Conservation (phyloP, 2,329 filamentous ascomycete genomes). For the Exophiala dermatitidis region DNA sequence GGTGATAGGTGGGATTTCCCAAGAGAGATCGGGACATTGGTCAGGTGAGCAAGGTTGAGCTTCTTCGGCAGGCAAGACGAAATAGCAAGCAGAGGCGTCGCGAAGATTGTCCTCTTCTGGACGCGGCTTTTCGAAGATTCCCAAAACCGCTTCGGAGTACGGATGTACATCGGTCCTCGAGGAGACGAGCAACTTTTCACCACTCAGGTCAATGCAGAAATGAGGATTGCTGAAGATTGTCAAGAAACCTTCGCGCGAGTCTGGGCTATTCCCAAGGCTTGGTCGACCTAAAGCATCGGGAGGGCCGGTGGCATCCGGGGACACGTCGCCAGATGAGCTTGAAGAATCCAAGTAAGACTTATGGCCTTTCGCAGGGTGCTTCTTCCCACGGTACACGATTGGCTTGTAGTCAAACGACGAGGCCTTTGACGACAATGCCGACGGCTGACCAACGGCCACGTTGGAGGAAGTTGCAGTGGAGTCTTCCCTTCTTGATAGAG, state of each 20-base stretch:
- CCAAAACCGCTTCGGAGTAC: slow-evolving; percentile 10
- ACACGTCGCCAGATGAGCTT: slow-evolving; percentile 46
- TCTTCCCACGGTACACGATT: slow-evolving; percentile 41
- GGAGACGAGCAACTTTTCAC: slow-evolving; percentile 23
- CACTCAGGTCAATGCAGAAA: slow-evolving; percentile 69
- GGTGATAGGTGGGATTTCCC: slow-evolving; percentile 18
- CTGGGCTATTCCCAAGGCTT: slow-evolving; percentile 37
- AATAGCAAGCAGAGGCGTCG: slow-evolving; percentile 23
- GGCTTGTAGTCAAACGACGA: slow-evolving; percentile 37
- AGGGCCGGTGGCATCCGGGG: slow-evolving; percentile 39
- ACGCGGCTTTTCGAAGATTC: slow-evolving; percentile 1
- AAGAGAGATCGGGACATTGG: slow-evolving; percentile 11
- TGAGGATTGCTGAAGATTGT: slow-evolving; percentile 75
- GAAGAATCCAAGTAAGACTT: slow-evolving; percentile 40
- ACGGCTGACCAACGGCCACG: slow-evolving; percentile 5
- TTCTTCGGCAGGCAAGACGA: slow-evolving; percentile 4
- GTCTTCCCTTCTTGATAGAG: slow-evolving; percentile 3
- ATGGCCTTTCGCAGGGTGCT: slow-evolving; percentile 36
- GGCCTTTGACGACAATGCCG: slow-evolving; percentile 10
- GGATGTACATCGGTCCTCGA: slow-evolving; percentile 4
- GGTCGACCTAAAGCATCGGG: slow-evolving; percentile 46
- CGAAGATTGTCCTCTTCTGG: slow-evolving; percentile 16
- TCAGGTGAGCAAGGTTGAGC: neutral
- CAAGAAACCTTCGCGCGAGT: slow-evolving; percentile 58
- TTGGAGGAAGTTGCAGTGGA: slow-evolving; percentile 12